phyloP scores from a whole-genome alignment of 306 rosid species.

The Quillaja saponaria region DNA sequence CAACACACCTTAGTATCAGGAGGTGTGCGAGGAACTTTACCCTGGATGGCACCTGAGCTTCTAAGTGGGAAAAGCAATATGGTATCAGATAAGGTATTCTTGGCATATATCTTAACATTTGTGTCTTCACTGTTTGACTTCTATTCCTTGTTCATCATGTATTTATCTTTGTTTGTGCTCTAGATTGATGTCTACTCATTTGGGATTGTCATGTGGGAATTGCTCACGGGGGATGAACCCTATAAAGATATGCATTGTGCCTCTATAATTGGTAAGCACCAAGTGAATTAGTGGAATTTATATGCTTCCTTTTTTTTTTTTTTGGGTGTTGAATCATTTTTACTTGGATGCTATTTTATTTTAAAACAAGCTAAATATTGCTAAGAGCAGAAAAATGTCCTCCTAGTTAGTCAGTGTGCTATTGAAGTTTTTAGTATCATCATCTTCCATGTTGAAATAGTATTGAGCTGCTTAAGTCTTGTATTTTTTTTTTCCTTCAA shows the following conservation, averaged over 20 bases:
- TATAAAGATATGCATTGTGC: slow-evolving; percentile 97
- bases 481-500: too few species aligned
- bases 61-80: slow-evolving; percentile 95
- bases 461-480: too few species aligned
- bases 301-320: neutral
- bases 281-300: neutral
- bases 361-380: too few species aligned
- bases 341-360: too few species aligned
- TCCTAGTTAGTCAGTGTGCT: too few species aligned
- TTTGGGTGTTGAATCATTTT: too few species aligned
- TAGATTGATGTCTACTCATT: slow-evolving; percentile 98
- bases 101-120: neutral
- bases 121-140: slow-evolving; percentile 1
- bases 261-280: slow-evolving; percentile 87
- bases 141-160: neutral
- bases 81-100: slow-evolving; percentile 92
- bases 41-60: slow-evolving; percentile 99
- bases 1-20: slow-evolving; percentile 97
- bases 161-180: slow-evolving; percentile 37
- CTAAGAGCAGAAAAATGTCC: too few species aligned
- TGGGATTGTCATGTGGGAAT: slow-evolving; percentile 98
- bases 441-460: too few species aligned
- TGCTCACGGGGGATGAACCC: slow-evolving; percentile 96
- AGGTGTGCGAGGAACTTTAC: slow-evolving; percentile 98
- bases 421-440: too few species aligned